Base-by-base conservation (phyloP, 352 stramenopile genomes). In the Phytophthora fragariaefolia region DNA sequence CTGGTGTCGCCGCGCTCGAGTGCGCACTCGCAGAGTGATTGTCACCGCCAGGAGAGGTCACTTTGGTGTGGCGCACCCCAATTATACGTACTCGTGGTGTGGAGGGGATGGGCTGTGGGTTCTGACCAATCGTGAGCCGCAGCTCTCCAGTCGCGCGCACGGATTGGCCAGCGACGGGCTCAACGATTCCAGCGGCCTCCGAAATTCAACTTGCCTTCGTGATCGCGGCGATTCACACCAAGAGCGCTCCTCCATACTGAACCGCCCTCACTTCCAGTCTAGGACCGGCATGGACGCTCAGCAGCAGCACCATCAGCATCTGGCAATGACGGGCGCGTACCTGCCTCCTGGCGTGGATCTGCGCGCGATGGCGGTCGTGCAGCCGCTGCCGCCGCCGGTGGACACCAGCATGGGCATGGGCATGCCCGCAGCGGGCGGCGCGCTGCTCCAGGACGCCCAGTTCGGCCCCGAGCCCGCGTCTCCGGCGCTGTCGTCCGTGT, bases 131-230 rank as follows among this genome's bases (percentile, higher is more conserved):
- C 28, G 3, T 4, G 18, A 17, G 6, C 13, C 34, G 34, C 4
- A 12, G n/a, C 13, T 18, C n/a, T 18, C 12, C 18, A 42, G 34
- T 42, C 13, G 13, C 34, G 34, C 15, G 34, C 34, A 2, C 34
- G 12, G 13, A 71, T 67, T 66, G 53, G 60, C 40, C 51, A 32
- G 2, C 26, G 15, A 27, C 9, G 6, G 32, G 32, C 32, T 38
- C 32, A n/a, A 38, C 32, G 34, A 42, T 55, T 56, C 23, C 30
- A 24, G 27, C 30, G 1, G 24, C 27, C 20, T 47, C 57, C 43
- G 32, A 75, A 69, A 62, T 75, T 75, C 69, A 80, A 77, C 46
- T 73, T 80, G 64, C 40, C 51, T 58, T 58, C 28, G 59, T 77
- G 64, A 74, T 68, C 32, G 59, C 63, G 68, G 50, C 68, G 58